Conservation (phyloP, 108 stramenopile species). For the Cyclotella atomus region DNA sequence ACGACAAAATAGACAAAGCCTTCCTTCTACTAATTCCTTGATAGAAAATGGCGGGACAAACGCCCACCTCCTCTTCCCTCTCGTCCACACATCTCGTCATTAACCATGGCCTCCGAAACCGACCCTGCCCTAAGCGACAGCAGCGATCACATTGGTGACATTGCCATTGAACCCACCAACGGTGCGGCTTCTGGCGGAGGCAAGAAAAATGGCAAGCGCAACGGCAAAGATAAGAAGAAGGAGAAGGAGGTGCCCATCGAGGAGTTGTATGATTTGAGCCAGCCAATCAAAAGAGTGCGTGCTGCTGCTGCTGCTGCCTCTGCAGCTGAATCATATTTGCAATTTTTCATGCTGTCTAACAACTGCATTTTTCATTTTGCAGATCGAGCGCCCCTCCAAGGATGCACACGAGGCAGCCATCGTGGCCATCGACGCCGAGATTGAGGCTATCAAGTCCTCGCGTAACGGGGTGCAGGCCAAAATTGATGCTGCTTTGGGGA, state of each 20-base stretch:
- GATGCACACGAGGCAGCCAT: conserved; percentile 67
- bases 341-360: no score
- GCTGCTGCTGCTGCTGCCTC: no score
- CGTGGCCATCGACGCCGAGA: conserved; percentile 58
- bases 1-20: no score
- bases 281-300: conserved; percentile 86
- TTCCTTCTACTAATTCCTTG: neutral
- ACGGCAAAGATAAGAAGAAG: neutral
- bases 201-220: neutral
- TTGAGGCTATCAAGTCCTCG: conserved; percentile 67
- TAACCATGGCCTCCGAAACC: neutral
- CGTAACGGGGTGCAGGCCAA: conserved; percentile 59
- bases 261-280: conserved; percentile 84
- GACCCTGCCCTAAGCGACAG: neutral
- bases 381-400: conserved; percentile 85
- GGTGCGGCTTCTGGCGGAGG: neutral
- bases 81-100: neutral
- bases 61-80: no score
- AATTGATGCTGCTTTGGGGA: conserved; percentile 63
- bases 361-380: no score
- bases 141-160: neutral
- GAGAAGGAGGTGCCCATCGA: conserved; percentile 52
- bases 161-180: neutral
- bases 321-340: no score
- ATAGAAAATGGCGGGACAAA: neutral